Conservation (phyloP, 2,329 filamentous ascomycete genomes). For the Albophoma yamanashiensis region DNA sequence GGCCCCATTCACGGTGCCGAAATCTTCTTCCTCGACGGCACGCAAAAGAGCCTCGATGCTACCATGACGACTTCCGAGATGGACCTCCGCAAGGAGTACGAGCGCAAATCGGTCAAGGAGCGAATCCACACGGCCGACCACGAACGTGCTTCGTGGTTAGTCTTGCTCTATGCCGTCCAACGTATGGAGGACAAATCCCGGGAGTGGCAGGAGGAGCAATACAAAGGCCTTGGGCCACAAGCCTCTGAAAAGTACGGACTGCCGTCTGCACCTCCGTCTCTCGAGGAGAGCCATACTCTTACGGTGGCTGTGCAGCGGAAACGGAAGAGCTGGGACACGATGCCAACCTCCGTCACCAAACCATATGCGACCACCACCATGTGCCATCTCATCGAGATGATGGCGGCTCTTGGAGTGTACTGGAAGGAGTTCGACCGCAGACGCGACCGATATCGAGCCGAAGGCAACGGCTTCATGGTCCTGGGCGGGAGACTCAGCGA, state of each 20-base stretch:
- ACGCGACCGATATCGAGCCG: constrained; percentile 39
- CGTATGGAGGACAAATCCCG: constrained; percentile 36
- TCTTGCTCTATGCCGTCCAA: constrained; percentile 38
- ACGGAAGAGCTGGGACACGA: constrained; percentile 39
- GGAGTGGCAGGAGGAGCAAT: constrained; percentile 31
- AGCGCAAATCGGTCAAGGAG: constrained; percentile 15
- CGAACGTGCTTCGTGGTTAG: constrained; percentile 44
- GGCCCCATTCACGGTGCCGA: constrained; percentile 21
- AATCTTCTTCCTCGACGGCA: constrained; percentile 29
- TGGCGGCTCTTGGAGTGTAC: constrained; percentile 42
- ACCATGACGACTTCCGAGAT: constrained; percentile 22
- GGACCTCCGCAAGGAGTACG: constrained; percentile 16
- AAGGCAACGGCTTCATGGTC: constrained; percentile 43
- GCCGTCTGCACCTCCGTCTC: constrained; percentile 12
- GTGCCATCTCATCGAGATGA: constrained; percentile 43
- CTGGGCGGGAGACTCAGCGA: constrained; percentile 34
- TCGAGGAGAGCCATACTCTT: constrained; percentile 25
- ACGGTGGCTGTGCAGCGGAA: constrained; percentile 35
- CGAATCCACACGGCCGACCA: constrained; percentile 44
- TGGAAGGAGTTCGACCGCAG: constrained; percentile 48
- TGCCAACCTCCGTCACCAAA: constrained; percentile 34
- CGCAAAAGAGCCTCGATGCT: constrained; percentile 19
- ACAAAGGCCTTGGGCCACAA: constrained; percentile 12
- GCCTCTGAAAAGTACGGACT: constrained; percentile 7
- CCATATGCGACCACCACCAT: constrained; percentile 45